phyloP scores from a whole-genome alignment of 352 stramenopile genomes.

The Globisporangium iwayamae region DNA sequence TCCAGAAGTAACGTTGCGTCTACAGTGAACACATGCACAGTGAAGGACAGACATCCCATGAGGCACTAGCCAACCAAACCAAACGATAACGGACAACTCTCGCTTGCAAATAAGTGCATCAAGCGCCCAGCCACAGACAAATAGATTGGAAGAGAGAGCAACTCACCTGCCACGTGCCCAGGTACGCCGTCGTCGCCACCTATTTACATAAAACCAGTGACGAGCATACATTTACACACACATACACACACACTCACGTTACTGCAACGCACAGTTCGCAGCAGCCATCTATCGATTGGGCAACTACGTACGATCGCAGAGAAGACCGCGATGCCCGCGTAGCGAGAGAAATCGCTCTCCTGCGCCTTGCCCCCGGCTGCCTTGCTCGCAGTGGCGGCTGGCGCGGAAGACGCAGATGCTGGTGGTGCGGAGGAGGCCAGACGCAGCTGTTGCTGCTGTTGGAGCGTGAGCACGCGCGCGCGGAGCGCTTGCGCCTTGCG shows the following conservation, averaged over 20 bases:
- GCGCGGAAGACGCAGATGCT: neutral
- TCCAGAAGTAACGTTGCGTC: slow-evolving; percentile 88
- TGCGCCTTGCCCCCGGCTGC: slow-evolving; percentile 7
- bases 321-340: slow-evolving; percentile 84
- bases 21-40: slow-evolving; percentile 14
- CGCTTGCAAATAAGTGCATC: no score
- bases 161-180: slow-evolving; percentile 79
- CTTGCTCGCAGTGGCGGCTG: neutral
- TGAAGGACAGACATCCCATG: neutral
- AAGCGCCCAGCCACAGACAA: no score
- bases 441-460: slow-evolving; percentile 11
- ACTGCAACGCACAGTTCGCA: neutral
- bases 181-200: slow-evolving; percentile 64
- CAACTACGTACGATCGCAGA: slow-evolving; percentile 55
- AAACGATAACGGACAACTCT: no score
- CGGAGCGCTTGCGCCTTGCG: slow-evolving; percentile 13
- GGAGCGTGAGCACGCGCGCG: neutral
- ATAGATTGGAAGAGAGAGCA: neutral
- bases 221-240: neutral
- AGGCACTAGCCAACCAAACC: no score
- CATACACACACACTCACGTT: neutral
- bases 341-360: slow-evolving; percentile 74
- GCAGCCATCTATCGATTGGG: neutral
- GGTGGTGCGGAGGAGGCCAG: slow-evolving; percentile 1
- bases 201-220: slow-evolving; percentile 13